These are phyloP conservation scores for Lactarius akahatsu DNA, from an alignment of 768 basidiomycete genomes.

Conservation along the genomic window DNA sequence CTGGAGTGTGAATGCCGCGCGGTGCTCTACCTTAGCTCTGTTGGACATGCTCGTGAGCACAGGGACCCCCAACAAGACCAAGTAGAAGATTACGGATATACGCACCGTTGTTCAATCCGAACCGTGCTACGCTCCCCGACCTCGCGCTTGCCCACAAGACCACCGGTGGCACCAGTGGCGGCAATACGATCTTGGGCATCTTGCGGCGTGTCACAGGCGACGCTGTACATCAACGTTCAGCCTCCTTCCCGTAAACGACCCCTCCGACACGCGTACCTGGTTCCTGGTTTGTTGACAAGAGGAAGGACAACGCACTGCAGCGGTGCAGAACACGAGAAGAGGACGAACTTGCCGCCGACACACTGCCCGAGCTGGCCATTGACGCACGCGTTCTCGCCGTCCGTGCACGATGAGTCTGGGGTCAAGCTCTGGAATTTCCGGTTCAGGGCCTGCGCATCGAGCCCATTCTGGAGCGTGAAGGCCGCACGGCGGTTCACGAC, in stretches of 20 bases:
- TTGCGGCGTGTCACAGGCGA: slow-evolving; percentile 27
- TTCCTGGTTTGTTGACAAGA: slow-evolving; percentile 37
- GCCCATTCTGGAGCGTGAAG: slow-evolving; percentile 30
- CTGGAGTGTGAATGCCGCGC: slow-evolving; percentile 26
- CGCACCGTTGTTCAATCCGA: background rate
- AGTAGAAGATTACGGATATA: background rate
- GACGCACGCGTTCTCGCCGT: slow-evolving; percentile 34
- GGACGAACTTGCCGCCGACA: slow-evolving; percentile 27
- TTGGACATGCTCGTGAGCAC: background rate
- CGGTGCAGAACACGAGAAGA: slow-evolving; percentile 20
- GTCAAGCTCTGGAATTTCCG: slow-evolving; percentile 28
- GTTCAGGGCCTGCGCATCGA: slow-evolving; percentile 33
- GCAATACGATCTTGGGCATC: slow-evolving; percentile 31
- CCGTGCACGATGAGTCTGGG: slow-evolving; percentile 37
- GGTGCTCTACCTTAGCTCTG: slow-evolving; percentile 5
- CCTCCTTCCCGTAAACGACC: background rate
- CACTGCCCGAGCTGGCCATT: slow-evolving; percentile 30
- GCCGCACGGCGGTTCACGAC: slow-evolving; percentile 27
- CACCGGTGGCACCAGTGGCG: slow-evolving; percentile 30
- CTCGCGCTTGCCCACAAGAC: slow-evolving; percentile 23
- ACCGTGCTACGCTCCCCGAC: background rate
- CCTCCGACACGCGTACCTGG: slow-evolving; percentile 28
- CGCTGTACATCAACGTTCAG: slow-evolving; percentile 21
- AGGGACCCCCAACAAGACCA: background rate
- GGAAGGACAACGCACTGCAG: slow-evolving; percentile 34